Evolutionary conservation across 2,329 filamentous ascomycete species (phyloP), one percentile per base, ranked within the genome.

Genomic region (Diaporthe sp.): DNA sequence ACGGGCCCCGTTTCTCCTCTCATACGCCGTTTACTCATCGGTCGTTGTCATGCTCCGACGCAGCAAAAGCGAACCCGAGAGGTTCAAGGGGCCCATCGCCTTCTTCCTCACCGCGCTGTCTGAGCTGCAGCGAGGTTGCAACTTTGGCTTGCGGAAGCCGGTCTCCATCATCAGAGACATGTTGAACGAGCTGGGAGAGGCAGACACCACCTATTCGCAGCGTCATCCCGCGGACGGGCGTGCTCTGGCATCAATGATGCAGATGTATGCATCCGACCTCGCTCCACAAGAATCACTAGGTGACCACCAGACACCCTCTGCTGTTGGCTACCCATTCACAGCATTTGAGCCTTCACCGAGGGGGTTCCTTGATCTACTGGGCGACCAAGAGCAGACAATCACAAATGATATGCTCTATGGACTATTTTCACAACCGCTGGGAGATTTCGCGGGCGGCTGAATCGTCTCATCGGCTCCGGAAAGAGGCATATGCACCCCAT

Each of bases 341-440:
- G 37, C 10, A 37, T 61, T 61, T 61, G 58, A 61, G 37, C 58
- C 58, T 42, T 62, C 60, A 28, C 37, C 60, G 13, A 39, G 28
- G 8, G 60, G 60, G 2, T 31, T 44, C 6, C 8, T 62, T 3
- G 60, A 62, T 46, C 31, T 62, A 28, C 17, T 62, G 25, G 60
- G 46, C 17, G 60, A 62, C 6, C 60, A 62, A 15, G 60, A 62
- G 13, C 60, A 46, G 8, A 62, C 60, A 8, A 62, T 62, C 60
- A 62, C 60, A 4, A 46, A 62, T 46, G 60, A 62, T 62, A 62
- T 46, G 60, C 60, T 62, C 39, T 62, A 62, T 31, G 60, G 60
- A 31, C 39, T 62, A 46, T 62, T 62, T 1, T 44, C 60, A 28
- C 60, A 62, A 4, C 58, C 58, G 7, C 37, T 42, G 12, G 58